A percentile compares a stretch with the other conserved stretches of the same genome.
These are phyloP conservation scores for Diaporthe velutina DNA, from an alignment of 2,329 filamentous ascomycete genomes.

Conservation along the genomic window DNA sequence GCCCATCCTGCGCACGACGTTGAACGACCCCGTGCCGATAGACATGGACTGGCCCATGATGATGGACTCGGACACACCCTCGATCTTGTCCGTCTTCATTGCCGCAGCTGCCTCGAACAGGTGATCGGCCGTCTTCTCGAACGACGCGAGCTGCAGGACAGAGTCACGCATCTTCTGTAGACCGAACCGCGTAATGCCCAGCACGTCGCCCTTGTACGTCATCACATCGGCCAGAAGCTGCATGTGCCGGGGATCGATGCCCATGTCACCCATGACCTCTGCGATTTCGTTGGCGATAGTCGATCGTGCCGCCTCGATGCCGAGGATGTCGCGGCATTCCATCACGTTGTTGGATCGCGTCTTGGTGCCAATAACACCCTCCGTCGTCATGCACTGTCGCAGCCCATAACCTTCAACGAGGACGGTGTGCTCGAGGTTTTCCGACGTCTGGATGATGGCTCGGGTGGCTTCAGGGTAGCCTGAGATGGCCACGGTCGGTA, in stretches of 20 bases:
- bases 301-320: conserved; percentile 91
- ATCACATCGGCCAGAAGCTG: conserved; percentile 96
- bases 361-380: conserved; percentile 84
- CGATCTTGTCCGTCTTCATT: conserved; percentile 92
- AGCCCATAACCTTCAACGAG: conserved; percentile 97
- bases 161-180: conserved; percentile 96
- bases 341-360: conserved; percentile 89
- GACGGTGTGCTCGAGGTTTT: conserved; percentile 76
- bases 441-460: conserved; percentile 88
- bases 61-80: conserved; percentile 96
- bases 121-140: conserved; percentile 98
- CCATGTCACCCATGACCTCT: conserved; percentile 92
- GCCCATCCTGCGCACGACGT: conserved; percentile 84
- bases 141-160: conserved; percentile 92
- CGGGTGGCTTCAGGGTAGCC: conserved; percentile 89
- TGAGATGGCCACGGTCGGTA: conserved; percentile 88
- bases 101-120: conserved; percentile 93
- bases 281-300: conserved; percentile 93
- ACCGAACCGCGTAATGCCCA: conserved; percentile 96
- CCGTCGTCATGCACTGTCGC: conserved; percentile 89
- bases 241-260: conserved; percentile 98
- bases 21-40: conserved; percentile 91
- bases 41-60: conserved; percentile 98
- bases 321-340: conserved; percentile 88
- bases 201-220: conserved; percentile 98